These are phyloP conservation scores for Pseudoperonospora humuli DNA, from an alignment of 352 stramenopile species.

Conservation along the genomic window DNA sequence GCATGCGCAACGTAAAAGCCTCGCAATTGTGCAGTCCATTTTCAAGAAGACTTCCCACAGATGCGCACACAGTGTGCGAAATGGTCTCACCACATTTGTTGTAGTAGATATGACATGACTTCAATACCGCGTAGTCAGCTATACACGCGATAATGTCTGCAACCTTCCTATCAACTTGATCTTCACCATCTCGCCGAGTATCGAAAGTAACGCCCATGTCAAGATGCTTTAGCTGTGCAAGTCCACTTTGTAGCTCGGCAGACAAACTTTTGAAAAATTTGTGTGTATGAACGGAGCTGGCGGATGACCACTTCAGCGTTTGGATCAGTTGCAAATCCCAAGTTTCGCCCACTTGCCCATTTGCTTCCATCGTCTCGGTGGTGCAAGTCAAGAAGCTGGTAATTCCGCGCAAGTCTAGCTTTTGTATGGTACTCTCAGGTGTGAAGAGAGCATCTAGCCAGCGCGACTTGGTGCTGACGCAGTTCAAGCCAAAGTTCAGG, in stretches of 20 bases:
- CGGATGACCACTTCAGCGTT: constrained; percentile 28
- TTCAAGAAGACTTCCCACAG: constrained; percentile 29
- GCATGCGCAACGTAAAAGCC: constrained; percentile 28
- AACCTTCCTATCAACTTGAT: constrained; percentile 5
- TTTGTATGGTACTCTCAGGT: constrained; percentile 36
- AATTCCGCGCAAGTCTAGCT: constrained; percentile 19
- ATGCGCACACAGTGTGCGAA: constrained; percentile 10
- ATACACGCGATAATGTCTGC: constrained; percentile 16
- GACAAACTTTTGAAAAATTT: constrained; percentile 36
- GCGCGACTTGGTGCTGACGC: constrained; percentile 25
- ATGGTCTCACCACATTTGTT: constrained; percentile 2
- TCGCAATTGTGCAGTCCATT: constrained; percentile 41
- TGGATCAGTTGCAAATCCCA: constrained; percentile 48
- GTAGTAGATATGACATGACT: constrained; percentile 13
- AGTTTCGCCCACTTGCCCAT: constrained; percentile 16
- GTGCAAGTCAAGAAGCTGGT: constrained; percentile 1
- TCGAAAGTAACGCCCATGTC: constrained; percentile 24
- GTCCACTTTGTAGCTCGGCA: constrained; percentile 37
- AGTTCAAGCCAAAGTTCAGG: constrained; percentile 56
- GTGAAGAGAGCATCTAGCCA: constrained; percentile 55
- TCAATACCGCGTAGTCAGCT: constrained; percentile 20
- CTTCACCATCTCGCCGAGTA: constrained; percentile 1
- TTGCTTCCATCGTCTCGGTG: constrained; percentile 17
- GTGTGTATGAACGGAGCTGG: constrained; percentile 2
- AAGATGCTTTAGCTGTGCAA: constrained; percentile 46